Percentiles rank a stretch among this genome's conserved stretches.
These are phyloP conservation scores for Spathaspora gorwiae DNA, from an alignment of 805 yeast species.

Conservation along the genomic window DNA sequence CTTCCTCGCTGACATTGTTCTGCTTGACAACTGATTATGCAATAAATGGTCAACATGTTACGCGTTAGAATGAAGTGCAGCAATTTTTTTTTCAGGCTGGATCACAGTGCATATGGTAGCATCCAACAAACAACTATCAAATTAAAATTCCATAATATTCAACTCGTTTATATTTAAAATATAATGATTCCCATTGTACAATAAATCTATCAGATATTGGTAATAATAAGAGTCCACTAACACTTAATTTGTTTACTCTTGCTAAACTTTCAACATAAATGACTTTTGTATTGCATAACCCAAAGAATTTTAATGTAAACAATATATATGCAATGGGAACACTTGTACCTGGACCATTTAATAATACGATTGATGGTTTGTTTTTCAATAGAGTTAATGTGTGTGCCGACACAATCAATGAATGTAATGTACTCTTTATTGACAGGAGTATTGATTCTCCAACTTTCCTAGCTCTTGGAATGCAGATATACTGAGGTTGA, in stretches of 20 bases:
- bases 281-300: slow-evolving; percentile 49
- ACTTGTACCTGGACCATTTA: slow-evolving; percentile 82
- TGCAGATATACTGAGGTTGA: slow-evolving; percentile 19
- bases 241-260: slow-evolving; percentile 67
- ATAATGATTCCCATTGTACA: slow-evolving; percentile 83
- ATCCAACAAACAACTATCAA: slow-evolving; percentile 17
- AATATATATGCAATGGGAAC: slow-evolving; percentile 62
- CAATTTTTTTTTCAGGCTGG: too few relatives aligned
- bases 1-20: not conserved
- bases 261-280: slow-evolving; percentile 86
- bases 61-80: too few relatives aligned
- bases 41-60: too few relatives aligned
- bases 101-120: too few relatives aligned
- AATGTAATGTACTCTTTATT: slow-evolving; percentile 37
- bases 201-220: slow-evolving; percentile 73
- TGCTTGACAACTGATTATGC: too few relatives aligned
- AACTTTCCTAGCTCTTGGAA: slow-evolving; percentile 58
- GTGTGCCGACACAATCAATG: slow-evolving; percentile 26
- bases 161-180: slow-evolving; percentile 47
- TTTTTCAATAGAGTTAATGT: slow-evolving; percentile 22
- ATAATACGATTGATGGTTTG: slow-evolving; percentile 42
- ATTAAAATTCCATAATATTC: slow-evolving; percentile 79
- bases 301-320: slow-evolving; percentile 47
- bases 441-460: slow-evolving; percentile 52
- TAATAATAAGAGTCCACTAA: slow-evolving; percentile 68